Evolutionary conservation across 2,329 filamentous ascomycete genomes (phyloP).

Genomic region (Parascedosporium putredinis): DNA sequence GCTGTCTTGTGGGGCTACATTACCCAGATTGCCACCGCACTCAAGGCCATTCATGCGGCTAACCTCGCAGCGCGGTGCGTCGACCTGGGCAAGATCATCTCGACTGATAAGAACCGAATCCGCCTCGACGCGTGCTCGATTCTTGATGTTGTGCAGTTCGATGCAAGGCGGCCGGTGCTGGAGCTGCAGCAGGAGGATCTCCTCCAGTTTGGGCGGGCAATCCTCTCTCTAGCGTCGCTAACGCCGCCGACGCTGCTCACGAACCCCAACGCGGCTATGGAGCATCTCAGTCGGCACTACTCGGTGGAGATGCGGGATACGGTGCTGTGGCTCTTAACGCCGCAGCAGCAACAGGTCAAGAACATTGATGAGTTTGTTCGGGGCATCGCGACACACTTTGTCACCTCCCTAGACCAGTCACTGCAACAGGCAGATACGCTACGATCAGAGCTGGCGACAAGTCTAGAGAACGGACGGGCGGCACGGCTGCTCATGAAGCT

Average conservation of each 20-base stretch:
- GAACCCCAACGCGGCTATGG: conserved; percentile 61
- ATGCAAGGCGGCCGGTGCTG: conserved; percentile 53
- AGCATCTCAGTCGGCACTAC: conserved; percentile 67
- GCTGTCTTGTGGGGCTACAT: conserved; percentile 83
- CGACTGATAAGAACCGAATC: conserved; percentile 85
- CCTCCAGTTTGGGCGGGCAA: conserved; percentile 68
- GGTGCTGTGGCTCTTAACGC: conserved; percentile 70
- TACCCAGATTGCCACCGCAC: conserved; percentile 77
- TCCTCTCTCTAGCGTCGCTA: conserved; percentile 72
- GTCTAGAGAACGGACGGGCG: conserved; percentile 82
- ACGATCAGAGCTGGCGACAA: conserved; percentile 59
- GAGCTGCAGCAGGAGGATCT: conserved; percentile 87
- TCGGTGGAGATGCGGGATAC: conserved; percentile 69
- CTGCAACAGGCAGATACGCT: conserved; percentile 73
- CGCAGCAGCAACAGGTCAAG: conserved; percentile 51
- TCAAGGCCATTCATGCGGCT: conserved; percentile 73
- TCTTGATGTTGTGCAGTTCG: conserved; percentile 79
- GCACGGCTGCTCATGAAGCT: conserved; percentile 74
- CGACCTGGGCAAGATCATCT: conserved; percentile 75
- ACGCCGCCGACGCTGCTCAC: conserved; percentile 41
- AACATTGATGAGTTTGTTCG: conserved; percentile 69
- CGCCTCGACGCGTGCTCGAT: conserved; percentile 82
- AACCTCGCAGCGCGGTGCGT: conserved; percentile 79
- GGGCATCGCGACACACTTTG: conserved; percentile 68
- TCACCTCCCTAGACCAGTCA: conserved; percentile 63